Base-by-base conservation (phyloP, 2,329 filamentous ascomycete species). In the Clarireedia paspali region DNA sequence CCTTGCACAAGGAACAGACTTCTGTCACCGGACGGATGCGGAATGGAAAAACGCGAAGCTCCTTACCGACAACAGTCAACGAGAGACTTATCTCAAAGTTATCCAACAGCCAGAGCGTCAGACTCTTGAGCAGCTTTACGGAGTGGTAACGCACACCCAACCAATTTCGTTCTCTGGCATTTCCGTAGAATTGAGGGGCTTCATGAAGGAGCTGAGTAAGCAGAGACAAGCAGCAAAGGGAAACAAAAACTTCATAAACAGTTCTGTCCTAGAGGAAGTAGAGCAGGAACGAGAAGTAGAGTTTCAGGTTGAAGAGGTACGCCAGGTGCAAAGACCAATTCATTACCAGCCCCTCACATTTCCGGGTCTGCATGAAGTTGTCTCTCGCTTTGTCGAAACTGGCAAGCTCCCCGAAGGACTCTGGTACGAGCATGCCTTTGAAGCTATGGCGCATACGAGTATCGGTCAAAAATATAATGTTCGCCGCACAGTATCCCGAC, bases 1-100 rank as follows among this genome's bases (percentile, higher is more conserved):
- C 59, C 72, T 76, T 3, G 73, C 81, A 0, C 84, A 88, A 63
- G 83, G 84, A 0, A 66, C 71, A 0, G 81, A 87, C 57, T 88
- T 81, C 59, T 82, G 82, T 57, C 73, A 74, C 0, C 77, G 83
- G 1, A 74, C 71, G 0, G 73, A 85, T 51, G 79, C 80, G 65
- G 70, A 0, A 62, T 71, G 23, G 68, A 73, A 27, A 27, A 27
- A 27, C 4, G 1, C 67, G 81, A 57, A 65, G 73, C 0, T 60
- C 75, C 0, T 78, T 74, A 15, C 60, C 81, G 0, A 56, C 59
- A 0, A 64, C 75, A 2, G 14, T 53, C 0, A 15, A 63, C 72
- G 72, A 0, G 57, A 66, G 0, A 62, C 61, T 1, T 82, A 77
- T 57, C 65, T 83, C 0, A 56, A 66, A 0, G 65, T 71, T 0